Conservation (phyloP, 371 early-diverging fungal genomes). For the Zychaea mexicana region DNA sequence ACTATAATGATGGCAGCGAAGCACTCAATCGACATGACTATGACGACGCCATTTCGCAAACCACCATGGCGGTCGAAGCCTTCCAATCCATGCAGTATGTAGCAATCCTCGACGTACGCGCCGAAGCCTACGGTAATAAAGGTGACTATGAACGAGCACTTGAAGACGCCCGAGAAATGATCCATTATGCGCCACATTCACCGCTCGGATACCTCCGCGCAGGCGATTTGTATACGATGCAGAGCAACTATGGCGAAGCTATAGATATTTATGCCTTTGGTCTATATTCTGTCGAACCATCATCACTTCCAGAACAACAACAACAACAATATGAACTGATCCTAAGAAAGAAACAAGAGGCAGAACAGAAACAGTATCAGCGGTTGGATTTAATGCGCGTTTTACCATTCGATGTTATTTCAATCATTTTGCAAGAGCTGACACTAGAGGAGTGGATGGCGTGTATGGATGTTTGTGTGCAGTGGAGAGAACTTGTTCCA, state of each 20-base stretch:
- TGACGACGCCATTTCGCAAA: not conserved
- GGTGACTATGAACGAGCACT: not conserved
- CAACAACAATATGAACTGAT: not conserved
- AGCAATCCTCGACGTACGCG: not conserved
- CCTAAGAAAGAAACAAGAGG: not conserved
- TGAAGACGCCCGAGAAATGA: not conserved
- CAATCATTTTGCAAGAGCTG: not conserved
- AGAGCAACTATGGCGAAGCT: not conserved
- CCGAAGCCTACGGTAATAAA: not conserved
- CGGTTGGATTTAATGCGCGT: not conserved
- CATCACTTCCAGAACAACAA: not conserved
- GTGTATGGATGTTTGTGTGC: not conserved
- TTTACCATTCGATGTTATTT: slow-evolving; percentile 3
- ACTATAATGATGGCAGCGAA: not conserved
- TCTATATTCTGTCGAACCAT: not conserved
- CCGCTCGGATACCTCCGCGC: not conserved
- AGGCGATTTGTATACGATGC: not conserved
- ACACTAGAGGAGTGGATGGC: not conserved
- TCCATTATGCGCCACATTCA: not conserved
- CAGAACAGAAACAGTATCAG: not conserved
- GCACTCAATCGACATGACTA: not conserved
- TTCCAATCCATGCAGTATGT: not conserved
- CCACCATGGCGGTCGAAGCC: not conserved
- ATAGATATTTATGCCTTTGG: not conserved
- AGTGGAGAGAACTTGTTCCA: not conserved